Percentiles rank a stretch among this genome's conserved stretches.
phyloP scores from a whole-genome alignment of 1,139 yeast genomes.

The Yamadazyma songkhlaensis region DNA sequence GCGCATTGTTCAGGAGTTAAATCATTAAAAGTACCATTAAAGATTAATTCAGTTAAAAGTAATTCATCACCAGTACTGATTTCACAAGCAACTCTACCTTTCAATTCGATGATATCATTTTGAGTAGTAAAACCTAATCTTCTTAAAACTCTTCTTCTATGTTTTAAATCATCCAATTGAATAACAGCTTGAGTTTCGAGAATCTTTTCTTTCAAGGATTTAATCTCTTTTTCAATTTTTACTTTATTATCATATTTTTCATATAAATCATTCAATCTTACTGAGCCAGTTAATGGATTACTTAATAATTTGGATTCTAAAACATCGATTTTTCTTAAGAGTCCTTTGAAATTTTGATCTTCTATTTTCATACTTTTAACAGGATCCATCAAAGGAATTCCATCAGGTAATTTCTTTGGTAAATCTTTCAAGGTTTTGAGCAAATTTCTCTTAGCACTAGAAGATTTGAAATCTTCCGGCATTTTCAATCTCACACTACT shows the following conservation, averaged over 20 bases:
- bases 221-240: conserved; percentile 58
- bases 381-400: conserved; percentile 87
- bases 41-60: conserved; percentile 82
- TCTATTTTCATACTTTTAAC: conserved; percentile 87
- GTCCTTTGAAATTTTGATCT: conserved; percentile 68
- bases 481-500: conserved; percentile 79
- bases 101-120: conserved; percentile 84
- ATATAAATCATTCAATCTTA: conserved; percentile 60
- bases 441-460: conserved; percentile 69
- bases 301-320: conserved; percentile 68
- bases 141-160: conserved; percentile 87
- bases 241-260: conserved; percentile 65
- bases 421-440: conserved; percentile 79
- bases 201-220: conserved; percentile 60
- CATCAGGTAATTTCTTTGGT: conserved; percentile 81
- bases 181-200: conserved; percentile 85
- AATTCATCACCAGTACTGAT: conserved; percentile 94
- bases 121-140: conserved; percentile 77
- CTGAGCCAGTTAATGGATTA: conserved; percentile 69
- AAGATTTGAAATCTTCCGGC: conserved; percentile 75
- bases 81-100: conserved; percentile 95
- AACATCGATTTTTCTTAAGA: conserved; percentile 76
- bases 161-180: conserved; percentile 89
- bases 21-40: conserved; percentile 92
- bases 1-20: conserved; percentile 88